These are phyloP conservation scores for Penicillium flavigenum DNA, from an alignment of 495 filamentous ascomycete species.

Conservation along the genomic window DNA sequence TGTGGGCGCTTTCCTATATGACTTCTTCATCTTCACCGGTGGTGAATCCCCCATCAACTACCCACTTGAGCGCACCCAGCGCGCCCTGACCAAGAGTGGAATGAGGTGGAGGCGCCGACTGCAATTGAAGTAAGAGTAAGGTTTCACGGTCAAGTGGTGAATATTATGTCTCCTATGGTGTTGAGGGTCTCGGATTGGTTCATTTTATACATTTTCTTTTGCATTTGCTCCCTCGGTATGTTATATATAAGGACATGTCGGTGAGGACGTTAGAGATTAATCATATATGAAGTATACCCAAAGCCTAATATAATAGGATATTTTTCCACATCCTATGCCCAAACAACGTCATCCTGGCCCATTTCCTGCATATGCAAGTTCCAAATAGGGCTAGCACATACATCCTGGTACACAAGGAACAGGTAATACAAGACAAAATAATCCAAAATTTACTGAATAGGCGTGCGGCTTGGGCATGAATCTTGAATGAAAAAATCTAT, in stretches of 20 bases:
- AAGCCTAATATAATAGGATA: neutral
- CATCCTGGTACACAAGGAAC: constrained; percentile 10
- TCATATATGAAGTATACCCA: neutral
- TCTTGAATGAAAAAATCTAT: neutral
- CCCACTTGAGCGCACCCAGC: constrained; percentile 39
- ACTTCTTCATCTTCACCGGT: constrained; percentile 54
- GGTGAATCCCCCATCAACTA: constrained; percentile 54
- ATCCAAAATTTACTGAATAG: neutral
- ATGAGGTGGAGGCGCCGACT: constrained; percentile 36
- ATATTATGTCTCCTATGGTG: neutral
- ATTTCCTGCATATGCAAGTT: constrained; percentile 13
- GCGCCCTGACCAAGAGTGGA: constrained; percentile 35
- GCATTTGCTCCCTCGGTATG: neutral
- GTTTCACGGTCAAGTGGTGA: neutral
- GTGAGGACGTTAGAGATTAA: neutral
- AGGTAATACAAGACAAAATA: constrained; percentile 3
- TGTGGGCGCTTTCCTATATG: constrained; percentile 50
- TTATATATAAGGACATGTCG: neutral
- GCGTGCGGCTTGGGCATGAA: neutral
- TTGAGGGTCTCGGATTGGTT: neutral
- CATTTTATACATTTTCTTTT: neutral
- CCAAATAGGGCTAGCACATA: neutral
- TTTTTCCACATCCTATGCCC: neutral
- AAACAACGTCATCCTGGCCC: neutral
- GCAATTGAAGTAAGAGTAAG: constrained; percentile 10